Base-by-base conservation (phyloP, 2,329 filamentous ascomycete genomes). In the Coniochaeta sp. region DNA sequence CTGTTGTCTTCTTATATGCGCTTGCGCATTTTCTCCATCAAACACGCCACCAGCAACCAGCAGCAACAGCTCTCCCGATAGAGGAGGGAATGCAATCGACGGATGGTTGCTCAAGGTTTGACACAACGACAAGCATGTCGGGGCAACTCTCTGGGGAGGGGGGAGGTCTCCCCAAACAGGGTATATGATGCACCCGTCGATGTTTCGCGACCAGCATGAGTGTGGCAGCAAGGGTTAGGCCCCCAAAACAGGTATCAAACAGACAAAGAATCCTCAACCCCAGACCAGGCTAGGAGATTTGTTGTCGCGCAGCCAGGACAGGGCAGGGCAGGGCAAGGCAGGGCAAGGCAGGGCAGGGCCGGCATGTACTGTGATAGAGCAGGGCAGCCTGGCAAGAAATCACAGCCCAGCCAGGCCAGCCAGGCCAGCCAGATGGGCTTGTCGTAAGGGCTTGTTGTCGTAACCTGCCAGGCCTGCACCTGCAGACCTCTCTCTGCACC, bases 201-300 rank as follows among this genome's bases (percentile, higher is more conserved):
- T 70, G 72, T 76, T 75, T 76, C 70, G 54, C 31, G 71, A 70
- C 70, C 66, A 71, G 74, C 71, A 74, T 75, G 68, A 72, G 67
- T 71, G 68, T 72, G 67, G 66, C 66, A 70, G 67, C 73, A 74
- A n/a, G 69, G 73, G 71, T 67, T 71, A 63, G 61, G 62, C 58
- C 68, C 68, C 71, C 73, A 70, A 77, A 75, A 78, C 76, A 78
- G 73, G 74, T 72, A 76, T 78, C 76, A 78, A 76, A 77, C 76
- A 71, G 66, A 70, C 64, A 66, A 70, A 65, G 55, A 58, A 36
- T 6, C 31, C 40, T 22, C 59, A 28, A 54, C 55, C 47, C 47
- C 47, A 52, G 47, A 52, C 58, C 47, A 57, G 59, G 47, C 54
- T 40, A 58, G 59, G n/a, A 58, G 54, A 57, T 50, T 60, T 54